Evolutionary conservation across 2,329 filamentous ascomycete genomes (phyloP), one percentile per base, ranked within the genome.

Genomic region (Ceratocystis smalleyi): DNA sequence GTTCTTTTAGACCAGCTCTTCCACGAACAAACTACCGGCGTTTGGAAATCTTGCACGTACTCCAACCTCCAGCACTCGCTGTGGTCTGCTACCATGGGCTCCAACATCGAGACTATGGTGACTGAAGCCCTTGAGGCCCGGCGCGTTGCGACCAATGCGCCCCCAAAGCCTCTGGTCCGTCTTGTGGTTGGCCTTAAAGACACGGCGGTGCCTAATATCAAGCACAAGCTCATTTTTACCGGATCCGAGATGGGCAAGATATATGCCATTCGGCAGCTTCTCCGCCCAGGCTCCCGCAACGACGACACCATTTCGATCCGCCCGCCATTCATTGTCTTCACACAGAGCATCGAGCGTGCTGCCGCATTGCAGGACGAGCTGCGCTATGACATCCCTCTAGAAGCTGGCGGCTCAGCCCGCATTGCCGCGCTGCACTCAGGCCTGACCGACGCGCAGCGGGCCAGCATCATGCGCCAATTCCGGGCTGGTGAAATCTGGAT

Each of bases 71-170:
- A 85, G 27, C 79, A 90, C 2, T 89, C 88, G 8, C 85, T 95
- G 67, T 99, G 92, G 91, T 97, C 94, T 15, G 94, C 94, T 15
- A 99, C 94, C 0, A 96, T 99, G 86, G 90, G 89, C 2, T 96
- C 92, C 17, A 94, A 87, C 69, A 88, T 97, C 51, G 94, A 99
- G 75, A 79, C 85, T 22, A 78, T 96, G 6, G 82, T 89, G 59
- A 81, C 81, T 5, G 81, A 83, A n/a, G 86, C 85, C 15, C 81
- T 94, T 61, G 76, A 79, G 47, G 75, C 78, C 7, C 80, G 85
- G 43, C 19, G 24, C 12, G 7, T 15, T 30, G n/a, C 45, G 43
- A 35, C 32, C 5, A 32, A 45, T 15, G 47, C 30, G 68, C 43
- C 69, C 12, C 71, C 71, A 32, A 78, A 75, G 67, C 84, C 79